These are phyloP conservation scores for Endotrypanum monterogeii DNA, from an alignment of 208 protist species.

Conservation along the genomic window DNA sequence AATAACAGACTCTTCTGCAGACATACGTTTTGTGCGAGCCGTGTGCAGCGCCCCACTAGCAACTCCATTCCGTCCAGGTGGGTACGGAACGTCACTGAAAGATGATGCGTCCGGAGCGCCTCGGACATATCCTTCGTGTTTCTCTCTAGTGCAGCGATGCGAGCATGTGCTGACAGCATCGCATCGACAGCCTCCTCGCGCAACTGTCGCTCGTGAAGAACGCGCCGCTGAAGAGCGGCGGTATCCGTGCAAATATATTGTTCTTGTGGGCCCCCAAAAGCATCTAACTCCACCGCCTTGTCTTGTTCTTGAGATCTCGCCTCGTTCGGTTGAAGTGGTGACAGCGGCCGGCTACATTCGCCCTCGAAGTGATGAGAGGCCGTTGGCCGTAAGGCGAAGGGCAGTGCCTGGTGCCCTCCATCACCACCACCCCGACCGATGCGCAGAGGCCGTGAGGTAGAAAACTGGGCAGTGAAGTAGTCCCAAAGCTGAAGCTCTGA, in stretches of 20 bases:
- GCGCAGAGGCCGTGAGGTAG: neutral
- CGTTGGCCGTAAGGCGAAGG: neutral
- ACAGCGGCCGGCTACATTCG: neutral
- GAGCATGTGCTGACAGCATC: slow-evolving; percentile 25
- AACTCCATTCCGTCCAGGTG: slow-evolving; percentile 43
- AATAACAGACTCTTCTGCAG: slow-evolving; percentile 64
- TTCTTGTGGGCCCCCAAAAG: neutral
- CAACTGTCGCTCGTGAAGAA: slow-evolving; percentile 16
- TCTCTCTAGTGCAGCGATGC: slow-evolving; percentile 44
- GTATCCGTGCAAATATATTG: neutral
- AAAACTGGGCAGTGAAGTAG: slow-evolving; percentile 22
- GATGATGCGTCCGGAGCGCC: slow-evolving; percentile 37
- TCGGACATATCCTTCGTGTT: slow-evolving; percentile 57
- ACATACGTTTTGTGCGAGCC: slow-evolving; percentile 32
- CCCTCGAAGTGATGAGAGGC: neutral
- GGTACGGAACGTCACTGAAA: slow-evolving; percentile 32
- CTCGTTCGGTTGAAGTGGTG: neutral
- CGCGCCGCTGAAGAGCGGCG: neutral
- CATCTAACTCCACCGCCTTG: neutral
- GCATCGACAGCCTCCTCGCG: slow-evolving; percentile 35
- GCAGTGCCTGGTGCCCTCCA: neutral
- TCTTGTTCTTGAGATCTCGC: neutral
- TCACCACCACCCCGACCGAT: neutral
- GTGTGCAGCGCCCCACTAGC: slow-evolving; percentile 29
- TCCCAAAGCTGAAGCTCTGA: slow-evolving; percentile 19